phyloP scores from a whole-genome alignment of 768 basidiomycete genomes.

The Baorangia bicolor region DNA sequence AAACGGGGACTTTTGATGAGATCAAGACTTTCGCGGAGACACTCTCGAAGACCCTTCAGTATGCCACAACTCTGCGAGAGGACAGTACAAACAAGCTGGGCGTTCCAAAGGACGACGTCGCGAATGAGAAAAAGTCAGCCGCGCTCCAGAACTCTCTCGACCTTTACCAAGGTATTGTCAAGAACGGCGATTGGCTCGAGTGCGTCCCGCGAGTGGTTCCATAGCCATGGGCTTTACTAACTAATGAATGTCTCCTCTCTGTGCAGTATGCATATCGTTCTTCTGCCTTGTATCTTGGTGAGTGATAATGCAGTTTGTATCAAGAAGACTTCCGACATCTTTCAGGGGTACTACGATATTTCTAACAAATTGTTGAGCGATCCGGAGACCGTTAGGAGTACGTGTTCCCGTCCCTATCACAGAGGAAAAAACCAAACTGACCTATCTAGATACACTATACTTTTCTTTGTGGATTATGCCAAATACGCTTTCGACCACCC shows the following conservation, averaged over 20 bases:
- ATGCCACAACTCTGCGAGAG: not conserved
- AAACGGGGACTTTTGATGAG: not conserved
- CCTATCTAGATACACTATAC: not conserved
- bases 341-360: not conserved
- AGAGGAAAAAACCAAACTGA: not conserved
- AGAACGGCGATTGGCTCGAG: constrained; percentile 3
- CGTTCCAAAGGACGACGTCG: not conserved
- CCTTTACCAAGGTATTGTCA: not conserved
- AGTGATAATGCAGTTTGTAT: not conserved
- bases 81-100: not conserved
- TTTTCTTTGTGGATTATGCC: not conserved
- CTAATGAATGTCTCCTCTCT: not conserved
- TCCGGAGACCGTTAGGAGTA: constrained; percentile 2
- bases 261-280: not conserved
- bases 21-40: constrained; percentile 3
- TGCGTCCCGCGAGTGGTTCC: not conserved
- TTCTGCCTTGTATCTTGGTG: constrained; percentile 9
- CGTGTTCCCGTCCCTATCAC: not conserved
- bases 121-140: not conserved
- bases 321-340: not conserved
- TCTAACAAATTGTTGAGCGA: not conserved
- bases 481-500: not conserved
- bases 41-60: not conserved
- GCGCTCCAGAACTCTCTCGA: not conserved
- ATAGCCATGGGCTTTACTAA: not conserved